Evolutionary conservation across 2,329 filamentous ascomycete genomes (phyloP).

Genomic region (Pleurostoma richardsiae): DNA sequence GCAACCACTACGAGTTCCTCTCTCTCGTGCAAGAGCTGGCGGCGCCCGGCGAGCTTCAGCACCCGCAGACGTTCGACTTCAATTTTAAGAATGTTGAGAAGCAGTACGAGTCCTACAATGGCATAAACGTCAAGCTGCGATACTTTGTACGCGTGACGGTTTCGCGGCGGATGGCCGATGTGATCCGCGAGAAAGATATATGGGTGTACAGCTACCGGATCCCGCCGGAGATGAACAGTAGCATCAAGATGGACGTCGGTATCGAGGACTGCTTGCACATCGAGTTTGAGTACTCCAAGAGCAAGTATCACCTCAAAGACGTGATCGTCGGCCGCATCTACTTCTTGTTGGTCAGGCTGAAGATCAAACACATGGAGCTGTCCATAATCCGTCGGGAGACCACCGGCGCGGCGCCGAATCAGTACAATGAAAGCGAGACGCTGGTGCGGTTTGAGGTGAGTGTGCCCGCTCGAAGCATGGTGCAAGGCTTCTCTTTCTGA

Average conservation of each 20-base stretch:
- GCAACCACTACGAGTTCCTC: constrained; percentile 98
- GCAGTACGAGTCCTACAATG: constrained; percentile 99
- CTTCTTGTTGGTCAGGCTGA: constrained; percentile 91
- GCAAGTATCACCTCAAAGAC: constrained; percentile 98
- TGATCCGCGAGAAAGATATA: constrained; percentile 97
- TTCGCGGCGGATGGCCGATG: constrained; percentile 93
- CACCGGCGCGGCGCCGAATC: constrained; percentile 92
- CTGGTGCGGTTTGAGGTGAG: constrained; percentile 88
- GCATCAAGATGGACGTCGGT: constrained; percentile 99
- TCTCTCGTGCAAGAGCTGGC: constrained; percentile 95
- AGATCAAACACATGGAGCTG: constrained; percentile 99
- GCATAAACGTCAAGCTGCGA: constrained; percentile 98
- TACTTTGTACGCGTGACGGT: constrained; percentile 98
- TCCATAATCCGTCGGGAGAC: constrained; percentile 97
- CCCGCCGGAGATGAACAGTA: constrained; percentile 95
- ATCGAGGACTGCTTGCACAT: constrained; percentile 99
- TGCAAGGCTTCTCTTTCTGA: too few relatives aligned
- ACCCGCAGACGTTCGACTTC: constrained; percentile 98
- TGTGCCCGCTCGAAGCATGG: not conserved
- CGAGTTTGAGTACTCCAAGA: constrained; percentile 99
- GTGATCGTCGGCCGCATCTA: constrained; percentile 99
- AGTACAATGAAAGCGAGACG: constrained; percentile 99
- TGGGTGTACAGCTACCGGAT: constrained; percentile 99
- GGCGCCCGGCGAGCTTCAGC: constrained; percentile 93
- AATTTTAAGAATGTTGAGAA: constrained; percentile 99